Conservation (phyloP, 257 asterid genomes). For the Solanum arcanum region DNA sequence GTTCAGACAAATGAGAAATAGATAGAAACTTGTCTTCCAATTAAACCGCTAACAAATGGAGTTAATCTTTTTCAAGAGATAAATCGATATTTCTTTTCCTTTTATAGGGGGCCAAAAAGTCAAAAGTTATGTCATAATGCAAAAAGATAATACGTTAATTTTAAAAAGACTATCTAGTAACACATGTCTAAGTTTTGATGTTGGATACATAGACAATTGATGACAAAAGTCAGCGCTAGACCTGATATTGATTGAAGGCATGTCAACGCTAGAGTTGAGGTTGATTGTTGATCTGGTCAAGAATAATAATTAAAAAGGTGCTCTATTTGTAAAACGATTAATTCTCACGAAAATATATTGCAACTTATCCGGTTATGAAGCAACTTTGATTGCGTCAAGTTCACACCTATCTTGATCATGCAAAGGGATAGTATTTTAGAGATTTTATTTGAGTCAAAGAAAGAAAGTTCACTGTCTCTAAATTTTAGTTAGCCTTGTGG, state of each 20-base stretch:
- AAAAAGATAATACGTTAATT: not conserved
- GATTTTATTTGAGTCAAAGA: not conserved
- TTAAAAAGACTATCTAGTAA: not conserved
- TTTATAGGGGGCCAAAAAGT: not conserved
- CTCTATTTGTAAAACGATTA: not conserved
- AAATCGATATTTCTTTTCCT: not conserved
- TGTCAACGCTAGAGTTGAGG: no score
- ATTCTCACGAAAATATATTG: no score
- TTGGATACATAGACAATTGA: no score
- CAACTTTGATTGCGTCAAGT: not conserved
- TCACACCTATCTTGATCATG: not conserved
- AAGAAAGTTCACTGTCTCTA: not conserved
- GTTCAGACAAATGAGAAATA: not conserved
- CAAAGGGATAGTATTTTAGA: fast-evolving
- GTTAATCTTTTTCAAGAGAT: not conserved
- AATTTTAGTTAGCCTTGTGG: not conserved
- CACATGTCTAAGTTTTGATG: not conserved
- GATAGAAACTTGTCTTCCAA: not conserved
- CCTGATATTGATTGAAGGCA: no score
- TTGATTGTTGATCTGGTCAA: no score
- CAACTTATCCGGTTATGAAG: not conserved
- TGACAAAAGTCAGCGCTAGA: no score
- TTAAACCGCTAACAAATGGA: not conserved
- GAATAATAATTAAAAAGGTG: no score
- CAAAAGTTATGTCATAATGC: not conserved